A percentile compares a stretch with the other conserved stretches of the same genome.
Evolutionary conservation across 352 stramenopile genomes (phyloP).

Genomic region (Blastocystis sp.): DNA sequence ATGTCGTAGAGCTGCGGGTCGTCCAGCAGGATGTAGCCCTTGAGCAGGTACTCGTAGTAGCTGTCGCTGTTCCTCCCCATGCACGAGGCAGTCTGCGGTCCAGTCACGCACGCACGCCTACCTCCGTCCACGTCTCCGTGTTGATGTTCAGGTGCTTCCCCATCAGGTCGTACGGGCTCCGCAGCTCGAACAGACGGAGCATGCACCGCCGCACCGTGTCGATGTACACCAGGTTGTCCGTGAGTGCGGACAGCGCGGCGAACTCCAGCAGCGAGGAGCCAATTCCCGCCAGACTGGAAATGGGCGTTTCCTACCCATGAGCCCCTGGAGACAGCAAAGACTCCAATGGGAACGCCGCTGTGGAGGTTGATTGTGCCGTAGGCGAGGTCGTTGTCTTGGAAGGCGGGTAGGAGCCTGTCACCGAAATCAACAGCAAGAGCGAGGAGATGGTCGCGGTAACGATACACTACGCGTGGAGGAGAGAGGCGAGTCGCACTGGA

Average conservation of each 20-base stretch:
- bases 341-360: conserved; percentile 79
- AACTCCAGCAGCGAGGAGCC: conserved; percentile 94
- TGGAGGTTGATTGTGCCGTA: conserved; percentile 92
- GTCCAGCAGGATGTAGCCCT: conserved; percentile 90
- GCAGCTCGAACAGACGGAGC: conserved; percentile 77
- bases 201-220: conserved; percentile 76
- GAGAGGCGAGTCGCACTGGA: neutral
- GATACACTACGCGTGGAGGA: neutral
- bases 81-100: conserved; percentile 75
- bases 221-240: conserved; percentile 77
- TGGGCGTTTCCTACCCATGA: conserved; percentile 80
- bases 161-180: conserved; percentile 81
- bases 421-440: conserved; percentile 88
- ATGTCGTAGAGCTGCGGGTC: conserved; percentile 85
- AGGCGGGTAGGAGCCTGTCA: conserved; percentile 88
- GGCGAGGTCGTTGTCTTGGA: conserved; percentile 89
- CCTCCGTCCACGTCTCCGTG: conserved; percentile 78
- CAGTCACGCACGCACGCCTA: neutral
- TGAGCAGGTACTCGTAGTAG: conserved; percentile 96
- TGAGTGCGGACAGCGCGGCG: conserved; percentile 85
- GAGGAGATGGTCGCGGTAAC: conserved; percentile 82
- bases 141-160: conserved; percentile 89
- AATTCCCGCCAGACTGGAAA: conserved; percentile 89
- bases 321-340: conserved; percentile 19
- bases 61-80: conserved; percentile 90